Base-by-base conservation (phyloP, 176 grass and related monocot genomes). In the Metroxylon sagu region DNA sequence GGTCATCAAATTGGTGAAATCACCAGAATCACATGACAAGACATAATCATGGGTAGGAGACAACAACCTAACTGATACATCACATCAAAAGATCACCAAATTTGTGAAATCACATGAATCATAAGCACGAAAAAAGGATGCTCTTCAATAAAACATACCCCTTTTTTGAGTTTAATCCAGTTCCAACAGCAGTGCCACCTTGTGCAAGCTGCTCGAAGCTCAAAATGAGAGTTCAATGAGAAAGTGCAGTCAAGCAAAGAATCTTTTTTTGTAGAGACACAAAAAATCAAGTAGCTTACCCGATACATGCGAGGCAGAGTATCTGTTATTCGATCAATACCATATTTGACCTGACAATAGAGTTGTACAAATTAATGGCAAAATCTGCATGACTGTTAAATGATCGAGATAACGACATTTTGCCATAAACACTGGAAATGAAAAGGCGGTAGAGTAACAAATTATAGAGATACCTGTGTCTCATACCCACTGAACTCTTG, bases 121-220 rank as follows among this genome's bases (percentile, higher is more conserved):
- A 43, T 4, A 59, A 15, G 16, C n/a, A 7, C 23, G 4, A 4
- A 19, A 19, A 25, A 4, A 63, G 31, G 19, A 50, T 10, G 49
- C 4, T 5, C 12, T 6, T 15, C 31, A 19, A 50, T 48, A 23
- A 49, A 63, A 14, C 63, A 72, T 92, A 92, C 88, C 93, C 93
- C 57, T 80, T 92, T 81, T 98, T 92, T 54, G 93, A 85, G 82
- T 92, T 98, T 76, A 98, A 83, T 27, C 93, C 93, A 57, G 93
- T 98, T 52, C 93, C 93, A 67, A 98, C 93, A 49, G 93, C 93
- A 71, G 93, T 98, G 53, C 93, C 93, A 81, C 93, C 93, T 98
- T 98, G 93, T 60, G 93, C 93, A 71, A 98, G 93, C 93, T 92
- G 76, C 71, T 52, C 48, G 65, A 56, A 16, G 25, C 4, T 23